Evolutionary conservation across 1,139 yeast species (phyloP).

Genomic region (Nakaseomyces delphensis): DNA sequence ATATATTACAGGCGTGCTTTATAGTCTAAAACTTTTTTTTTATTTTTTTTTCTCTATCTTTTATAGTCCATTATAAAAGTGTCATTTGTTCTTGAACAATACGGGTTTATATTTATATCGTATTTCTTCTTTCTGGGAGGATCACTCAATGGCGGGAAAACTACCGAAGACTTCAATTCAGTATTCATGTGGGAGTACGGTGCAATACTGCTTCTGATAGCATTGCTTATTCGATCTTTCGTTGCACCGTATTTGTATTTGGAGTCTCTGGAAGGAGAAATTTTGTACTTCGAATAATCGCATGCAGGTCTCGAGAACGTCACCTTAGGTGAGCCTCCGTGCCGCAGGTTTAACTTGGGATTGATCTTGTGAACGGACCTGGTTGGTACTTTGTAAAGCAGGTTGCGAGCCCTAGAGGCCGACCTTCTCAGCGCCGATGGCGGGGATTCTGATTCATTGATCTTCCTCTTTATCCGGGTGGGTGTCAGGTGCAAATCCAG

Average conservation of each 20-base stretch:
- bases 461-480: not conserved
- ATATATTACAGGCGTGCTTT: too few relatives aligned
- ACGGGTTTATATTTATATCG: not conserved
- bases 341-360: too few relatives aligned
- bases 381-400: not conserved
- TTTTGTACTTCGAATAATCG: not conserved
- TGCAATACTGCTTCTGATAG: too few relatives aligned
- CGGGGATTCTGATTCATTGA: not conserved
- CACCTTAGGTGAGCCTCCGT: not conserved
- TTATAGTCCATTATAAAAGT: not conserved
- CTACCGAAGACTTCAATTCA: too few relatives aligned
- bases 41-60: not conserved
- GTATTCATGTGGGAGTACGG: too few relatives aligned
- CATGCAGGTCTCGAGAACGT: not conserved
- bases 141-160: too few relatives aligned
- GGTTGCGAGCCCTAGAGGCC: not conserved
- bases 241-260: not conserved
- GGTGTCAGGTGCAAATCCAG: not conserved
- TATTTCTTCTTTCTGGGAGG: too few relatives aligned
- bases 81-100: not conserved
- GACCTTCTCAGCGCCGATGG: not conserved
- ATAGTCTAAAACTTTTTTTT: too few relatives aligned
- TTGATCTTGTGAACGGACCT: too few relatives aligned
- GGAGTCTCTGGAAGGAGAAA: not conserved
- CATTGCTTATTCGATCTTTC: too few relatives aligned